Base-by-base conservation (phyloP, 2,329 filamentous ascomycete species). In the Cladosporium halotolerans region DNA sequence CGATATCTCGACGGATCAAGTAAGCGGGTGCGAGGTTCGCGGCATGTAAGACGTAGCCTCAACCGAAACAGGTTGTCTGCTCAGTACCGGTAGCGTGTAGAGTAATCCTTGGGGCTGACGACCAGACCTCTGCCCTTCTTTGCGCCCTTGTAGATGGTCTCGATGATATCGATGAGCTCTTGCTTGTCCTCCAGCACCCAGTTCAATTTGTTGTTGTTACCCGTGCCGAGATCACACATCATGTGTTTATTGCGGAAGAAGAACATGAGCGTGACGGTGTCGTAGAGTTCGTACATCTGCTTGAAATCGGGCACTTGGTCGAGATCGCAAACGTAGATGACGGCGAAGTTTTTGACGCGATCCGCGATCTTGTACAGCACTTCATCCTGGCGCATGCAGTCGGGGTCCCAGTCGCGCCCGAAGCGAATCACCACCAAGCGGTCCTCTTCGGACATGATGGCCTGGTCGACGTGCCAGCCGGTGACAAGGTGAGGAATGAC, bases 171-270 rank as follows among this genome's bases (percentile, higher is more conserved):
- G 66, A 99, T 95, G 65, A 99, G 78, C 75, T 99, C 93, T 71
- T 97, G 92, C 75, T 99, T 97, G 68, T 99, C 92, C 73, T 97
- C 91, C 50, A 95, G 77, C 45, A 96, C 89, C 85, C 89, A 96
- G 69, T 96, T 96, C 62, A 96, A 78, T 72, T 97, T 97, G 72
- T 99, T 99, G 73, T 99, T 99, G 75, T 99, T 96, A 60, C 93
- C 93, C 1, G 93, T 99, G 44, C 92, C 92, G 63, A 96, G 90
- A 81, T 97, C 92, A 70, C 88, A 89, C 88, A 95, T 95, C 83
- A 97, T 97, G 73, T 96, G 90, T 71, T 99, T 99, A 71, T 99
- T 99, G 57, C 92, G 83, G 77, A 91, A 96, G 79, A 96, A 96
- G 77, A 89, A 95, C 88, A 96, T 96, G 72, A 97, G 84, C 3